Evolutionary conservation across 2,329 filamentous ascomycete species (phyloP), one percentile per base, ranked within the genome.

Genomic region (Pseudopyricularia javanii): DNA sequence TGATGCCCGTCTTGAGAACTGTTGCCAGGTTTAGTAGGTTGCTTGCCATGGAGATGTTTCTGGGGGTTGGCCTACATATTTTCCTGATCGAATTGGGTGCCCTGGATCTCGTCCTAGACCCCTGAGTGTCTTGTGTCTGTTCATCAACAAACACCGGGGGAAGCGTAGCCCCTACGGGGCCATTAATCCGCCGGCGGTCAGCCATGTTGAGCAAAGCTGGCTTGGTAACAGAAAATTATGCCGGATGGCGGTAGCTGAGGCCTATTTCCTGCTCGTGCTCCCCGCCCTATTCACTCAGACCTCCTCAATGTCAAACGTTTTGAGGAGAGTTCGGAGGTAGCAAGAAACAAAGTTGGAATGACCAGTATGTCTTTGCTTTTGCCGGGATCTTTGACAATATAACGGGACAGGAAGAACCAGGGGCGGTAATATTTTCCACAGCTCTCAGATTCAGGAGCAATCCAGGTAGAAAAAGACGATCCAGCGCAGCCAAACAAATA

Each of bases 1-100:
- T 91, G 4, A 97, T 80, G 24, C 90, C 90, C 8, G 91, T 96
- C 67, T 93, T 90, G 47, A 97, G 75, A 66, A 91, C 90, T 95
- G 30, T 47, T 6, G 17, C 6, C 28, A n/a, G 17, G 22, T 28
- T 11, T 61, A 49, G 51, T 50, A 47, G 50, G 53, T 48, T 48
- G 32, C n/a, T 43, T 35, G 32, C 34, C 48, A 33, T 53, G 20
- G n/a, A n/a, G n/a, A n/a, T 49, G 20, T 48, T 20, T 30, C 22
- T 24, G 30, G 22, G 5, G 15, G n/a, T 35, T 11, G 17, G 35
- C 85, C 67, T 78, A 93, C 89, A 96, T 69, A 94, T 88, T 70
- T 89, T 91, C 63, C 91, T 80, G 57, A 93, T 79, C 59, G 84
- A 80, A 70, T 87, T 82, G 50, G 83, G 73, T 54, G 79, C 74